Evolutionary conservation across 352 stramenopile species (phyloP), one percentile per base, ranked within the genome.

Genomic region (Globisporangium okanoganense): DNA sequence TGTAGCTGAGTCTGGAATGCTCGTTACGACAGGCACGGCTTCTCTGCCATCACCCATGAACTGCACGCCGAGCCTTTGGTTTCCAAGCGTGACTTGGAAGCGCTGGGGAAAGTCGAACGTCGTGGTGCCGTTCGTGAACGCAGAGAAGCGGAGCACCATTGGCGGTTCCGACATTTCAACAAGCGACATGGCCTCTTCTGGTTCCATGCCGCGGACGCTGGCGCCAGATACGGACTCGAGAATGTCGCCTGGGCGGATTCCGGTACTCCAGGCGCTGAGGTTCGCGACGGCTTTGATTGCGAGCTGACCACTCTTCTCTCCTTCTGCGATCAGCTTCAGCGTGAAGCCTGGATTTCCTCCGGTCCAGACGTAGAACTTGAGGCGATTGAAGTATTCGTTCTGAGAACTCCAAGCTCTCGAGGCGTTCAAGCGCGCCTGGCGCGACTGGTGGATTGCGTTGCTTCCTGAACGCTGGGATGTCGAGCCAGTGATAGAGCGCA

Each of bases 321-420:
- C 58, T 24, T 65, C 62, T 35, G 62, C 35, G 1, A 61, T 45
- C 10, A 24, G 33, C 45, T 24, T 78, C 44, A 79, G 51, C 1
- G 62, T 70, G 27, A 76, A 82, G 0, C 67, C 63, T 29, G 64
- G 63, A 35, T 60, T 50, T 22, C 69, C 72, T 25, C 70, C 70
- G 20, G 58, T 71, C 56, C 66, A 85, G 24, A 84, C 66, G 40
- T 72, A 78, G 55, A 87, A 85, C 41, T 83, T 83, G 47, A 88
- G 66, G 5, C 63, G 33, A 6, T 53, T 66, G 22, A 82, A 82
- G 5, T 71, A 60, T 18, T 60, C 62, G 45, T 73, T 64, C 3
- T 50, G 65, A 18, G 71, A 77, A 36, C 43, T 70, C 76, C 76
- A 72, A 24, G 9, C 12, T 55, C 24, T 10, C 4, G 49, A 41